Base-by-base conservation (phyloP, 495 filamentous ascomycete species). In the Astrocystis sublimbata region DNA sequence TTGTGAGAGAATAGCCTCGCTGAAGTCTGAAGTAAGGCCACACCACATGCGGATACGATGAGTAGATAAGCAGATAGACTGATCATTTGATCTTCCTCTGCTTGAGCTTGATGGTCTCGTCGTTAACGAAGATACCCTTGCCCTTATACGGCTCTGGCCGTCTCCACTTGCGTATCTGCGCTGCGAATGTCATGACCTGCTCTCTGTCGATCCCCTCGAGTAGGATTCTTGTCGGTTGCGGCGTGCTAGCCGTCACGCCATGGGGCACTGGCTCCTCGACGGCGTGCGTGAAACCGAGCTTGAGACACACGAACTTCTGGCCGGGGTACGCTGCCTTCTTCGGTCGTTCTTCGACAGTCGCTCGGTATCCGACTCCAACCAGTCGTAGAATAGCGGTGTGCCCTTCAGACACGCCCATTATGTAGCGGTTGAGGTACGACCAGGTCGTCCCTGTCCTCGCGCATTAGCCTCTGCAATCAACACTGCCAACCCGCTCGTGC, bases 131-230 rank as follows among this genome's bases (percentile, higher is more conserved):
- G 64, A 98, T 97, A 70, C 94, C 94, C 86, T 98, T 97, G 56
- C 94, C 94, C 86, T 98, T 98, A 78, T 98, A 98, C 52, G 96
- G 94, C 76, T 98, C 94, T 40, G 94, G 94, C 62, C 79, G 82
- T 75, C 96, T 87, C 94, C 94, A 98, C 70, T 78, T 84, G 60
- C 91, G 79, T 61, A 98, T 93, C 70, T 86, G 81, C 2, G 96
- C 93, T 23, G 94, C 96, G 73, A 97, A 96, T 64, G 89, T 83
- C 78, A 90, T 93, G 63, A 98, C 86, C 43, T 87, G 80, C 65
- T 92, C 85, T 78, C 90, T 93, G 73, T 98, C 86, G 15, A 85
- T 78, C 24, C 94, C 90, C 79, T 98, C 92, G 49, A 98, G 78
- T 60, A 98, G 75, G 56, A 98, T 93, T 60, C 93, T 84, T 12